A percentile compares a stretch with the other conserved stretches of the same genome.
These are phyloP conservation scores for Trichoderma koningiopsis DNA, from an alignment of 2,329 filamentous ascomycete species.

Conservation along the genomic window DNA sequence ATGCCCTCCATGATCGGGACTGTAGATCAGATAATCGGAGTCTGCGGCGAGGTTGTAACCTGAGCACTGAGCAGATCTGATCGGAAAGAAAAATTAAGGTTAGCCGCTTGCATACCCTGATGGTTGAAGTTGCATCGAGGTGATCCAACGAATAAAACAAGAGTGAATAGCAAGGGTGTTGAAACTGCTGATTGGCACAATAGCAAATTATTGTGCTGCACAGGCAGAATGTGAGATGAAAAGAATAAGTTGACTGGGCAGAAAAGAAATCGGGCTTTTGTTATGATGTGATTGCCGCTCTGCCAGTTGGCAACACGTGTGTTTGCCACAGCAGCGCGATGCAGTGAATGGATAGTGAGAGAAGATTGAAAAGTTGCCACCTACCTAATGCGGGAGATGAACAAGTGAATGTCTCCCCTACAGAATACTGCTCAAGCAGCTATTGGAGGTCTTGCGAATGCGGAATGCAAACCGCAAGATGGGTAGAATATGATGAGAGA, in stretches of 20 bases:
- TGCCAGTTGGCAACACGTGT: conserved; percentile 20
- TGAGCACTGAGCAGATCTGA: conserved; percentile 40
- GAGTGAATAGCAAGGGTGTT: conserved; percentile 2
- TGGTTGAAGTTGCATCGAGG: conserved; percentile 1
- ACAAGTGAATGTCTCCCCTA: conserved; percentile 98
- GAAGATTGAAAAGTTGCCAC: conserved; percentile 33
- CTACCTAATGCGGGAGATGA: conserved; percentile 82
- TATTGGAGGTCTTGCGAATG: conserved; percentile 29
- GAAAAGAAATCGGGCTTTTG: conserved; percentile 33
- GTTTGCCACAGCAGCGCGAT: conserved; percentile 10
- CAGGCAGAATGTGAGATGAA: conserved; percentile 29
- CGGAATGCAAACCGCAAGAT: conserved; percentile 29
- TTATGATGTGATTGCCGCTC: neutral
- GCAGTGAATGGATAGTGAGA: conserved; percentile 29
- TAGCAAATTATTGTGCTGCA: conserved; percentile 1
- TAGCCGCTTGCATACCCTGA: conserved; percentile 32
- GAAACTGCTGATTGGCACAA: conserved; percentile 2
- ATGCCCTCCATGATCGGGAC: conserved; percentile 76
- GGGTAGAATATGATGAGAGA: conserved; percentile 19
- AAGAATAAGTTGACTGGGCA: conserved; percentile 30
- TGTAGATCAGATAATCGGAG: conserved; percentile 30
- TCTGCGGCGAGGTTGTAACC: conserved; percentile 17
- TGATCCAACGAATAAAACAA: conserved; percentile 3
- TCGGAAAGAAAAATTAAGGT: conserved; percentile 25
- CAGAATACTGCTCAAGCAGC: conserved; percentile 44